These are phyloP conservation scores for Daldinia bambusicola DNA, from an alignment of 495 filamentous ascomycete genomes.

Conservation along the genomic window DNA sequence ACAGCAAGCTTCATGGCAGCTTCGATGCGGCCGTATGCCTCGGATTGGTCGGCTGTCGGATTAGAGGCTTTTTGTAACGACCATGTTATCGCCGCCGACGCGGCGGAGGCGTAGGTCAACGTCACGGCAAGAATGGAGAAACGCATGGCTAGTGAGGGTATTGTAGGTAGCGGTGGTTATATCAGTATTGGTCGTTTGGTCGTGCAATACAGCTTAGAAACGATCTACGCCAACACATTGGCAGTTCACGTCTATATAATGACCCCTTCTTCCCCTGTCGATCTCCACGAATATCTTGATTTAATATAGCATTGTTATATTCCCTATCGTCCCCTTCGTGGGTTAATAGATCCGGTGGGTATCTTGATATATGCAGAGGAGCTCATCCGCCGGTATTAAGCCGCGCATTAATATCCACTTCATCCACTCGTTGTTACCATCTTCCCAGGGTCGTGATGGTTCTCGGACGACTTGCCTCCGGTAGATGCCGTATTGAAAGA, in stretches of 20 bases:
- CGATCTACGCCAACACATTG: not conserved
- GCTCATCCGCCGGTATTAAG: not conserved
- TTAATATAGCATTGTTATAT: not conserved
- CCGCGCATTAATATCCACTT: slow-evolving; percentile 4
- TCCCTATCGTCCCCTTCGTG: not conserved
- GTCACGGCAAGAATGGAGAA: slow-evolving; percentile 44
- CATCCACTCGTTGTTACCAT: not conserved
- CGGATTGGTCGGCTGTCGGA: slow-evolving; percentile 52
- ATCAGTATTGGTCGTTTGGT: not conserved
- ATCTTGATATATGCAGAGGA: not conserved
- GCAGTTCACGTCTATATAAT: slow-evolving; percentile 2
- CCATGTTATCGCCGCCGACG: slow-evolving; percentile 49
- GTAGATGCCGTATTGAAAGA: not conserved
- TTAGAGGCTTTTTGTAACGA: slow-evolving; percentile 45
- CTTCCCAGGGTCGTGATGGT: not conserved
- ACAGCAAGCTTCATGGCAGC: slow-evolving; percentile 50
- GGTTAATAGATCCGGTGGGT: not conserved
- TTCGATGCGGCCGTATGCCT: slow-evolving; percentile 55
- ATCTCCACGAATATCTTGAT: not conserved
- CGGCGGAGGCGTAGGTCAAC: slow-evolving; percentile 37
- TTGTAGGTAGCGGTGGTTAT: not conserved
- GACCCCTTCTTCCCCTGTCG: not conserved
- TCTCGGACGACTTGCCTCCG: slow-evolving; percentile 8
- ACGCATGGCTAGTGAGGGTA: slow-evolving; percentile 44
- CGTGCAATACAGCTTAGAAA: not conserved